A percentile compares a stretch with the other conserved stretches of the same genome.
Conservation (phyloP, 768 basidiomycete genomes). For the Rhodotorula paludigena region DNA sequence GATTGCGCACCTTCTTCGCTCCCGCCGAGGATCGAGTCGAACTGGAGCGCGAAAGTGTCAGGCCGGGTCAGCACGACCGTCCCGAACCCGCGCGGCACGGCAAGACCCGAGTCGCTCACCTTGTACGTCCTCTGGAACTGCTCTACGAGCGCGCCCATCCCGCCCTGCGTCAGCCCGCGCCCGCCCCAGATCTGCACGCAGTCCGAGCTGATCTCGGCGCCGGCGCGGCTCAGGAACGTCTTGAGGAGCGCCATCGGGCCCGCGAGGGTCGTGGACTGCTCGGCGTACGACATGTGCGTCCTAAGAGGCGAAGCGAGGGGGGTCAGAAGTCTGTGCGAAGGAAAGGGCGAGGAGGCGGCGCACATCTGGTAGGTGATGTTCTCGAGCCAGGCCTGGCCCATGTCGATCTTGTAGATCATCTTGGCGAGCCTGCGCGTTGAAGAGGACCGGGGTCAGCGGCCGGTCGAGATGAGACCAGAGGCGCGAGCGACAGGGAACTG, state of each 20-base stretch:
- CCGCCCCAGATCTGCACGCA: slow-evolving; percentile 79
- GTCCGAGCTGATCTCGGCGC: slow-evolving; percentile 50
- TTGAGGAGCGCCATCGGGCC: slow-evolving; percentile 28
- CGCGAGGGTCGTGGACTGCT: slow-evolving; percentile 11
- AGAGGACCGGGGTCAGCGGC: neutral
- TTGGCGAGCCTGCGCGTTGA: slow-evolving; percentile 54
- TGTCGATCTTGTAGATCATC: slow-evolving; percentile 83
- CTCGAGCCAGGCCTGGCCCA: slow-evolving; percentile 80
- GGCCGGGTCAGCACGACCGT: too few relatives aligned
- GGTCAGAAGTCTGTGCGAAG: neutral
- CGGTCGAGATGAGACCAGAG: too few relatives aligned
- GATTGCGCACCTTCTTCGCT: slow-evolving; percentile 10
- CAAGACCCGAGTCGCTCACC: neutral
- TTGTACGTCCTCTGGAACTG: slow-evolving; percentile 4
- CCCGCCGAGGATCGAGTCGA: slow-evolving; percentile 18
- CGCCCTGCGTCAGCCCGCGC: slow-evolving; percentile 71
- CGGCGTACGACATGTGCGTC: slow-evolving; percentile 22
- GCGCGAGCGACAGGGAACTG: slow-evolving; percentile 6
- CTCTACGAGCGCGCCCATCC: slow-evolving; percentile 72
- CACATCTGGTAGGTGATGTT: slow-evolving; percentile 66
- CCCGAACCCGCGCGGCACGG: too few relatives aligned
- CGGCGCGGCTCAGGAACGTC: slow-evolving; percentile 12
- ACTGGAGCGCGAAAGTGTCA: slow-evolving; percentile 27
- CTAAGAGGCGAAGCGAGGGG: neutral
- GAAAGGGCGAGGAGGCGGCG: neutral